These are phyloP conservation scores for Rhodotorula sp. DNA, from an alignment of 1,284 basidiomycete species.

Conservation along the genomic window DNA sequence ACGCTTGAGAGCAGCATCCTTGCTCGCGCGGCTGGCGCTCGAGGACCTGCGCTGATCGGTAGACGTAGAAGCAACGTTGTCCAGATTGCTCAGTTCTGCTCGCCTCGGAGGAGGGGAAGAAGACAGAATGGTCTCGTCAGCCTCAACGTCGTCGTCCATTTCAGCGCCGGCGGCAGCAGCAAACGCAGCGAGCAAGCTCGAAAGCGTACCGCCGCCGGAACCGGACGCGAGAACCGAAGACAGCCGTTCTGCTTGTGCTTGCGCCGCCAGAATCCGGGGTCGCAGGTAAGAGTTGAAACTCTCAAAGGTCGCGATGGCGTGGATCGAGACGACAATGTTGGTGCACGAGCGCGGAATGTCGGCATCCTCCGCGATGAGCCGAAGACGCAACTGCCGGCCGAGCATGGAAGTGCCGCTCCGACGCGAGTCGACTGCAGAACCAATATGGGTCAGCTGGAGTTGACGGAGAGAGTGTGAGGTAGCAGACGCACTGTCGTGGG, in stretches of 20 bases:
- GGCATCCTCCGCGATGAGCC: slow-evolving; percentile 79
- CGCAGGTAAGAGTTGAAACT: slow-evolving; percentile 90
- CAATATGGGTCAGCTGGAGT: background rate
- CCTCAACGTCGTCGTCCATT: slow-evolving; percentile 6
- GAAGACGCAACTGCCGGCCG: slow-evolving; percentile 81
- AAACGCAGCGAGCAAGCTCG: slow-evolving; percentile 85
- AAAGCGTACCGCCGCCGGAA: slow-evolving; percentile 59
- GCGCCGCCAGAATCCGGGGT: slow-evolving; percentile 76
- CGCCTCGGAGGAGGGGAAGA: slow-evolving; percentile 24
- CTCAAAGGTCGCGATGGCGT: slow-evolving; percentile 93
- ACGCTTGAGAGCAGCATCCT: slow-evolving; percentile 46
- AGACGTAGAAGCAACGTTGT: background rate
- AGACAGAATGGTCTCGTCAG: slow-evolving; percentile 11
- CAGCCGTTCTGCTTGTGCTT: slow-evolving; percentile 47
- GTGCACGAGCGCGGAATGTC: slow-evolving; percentile 79
- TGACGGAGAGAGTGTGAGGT: background rate
- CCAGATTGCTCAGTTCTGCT: slow-evolving; percentile 8
- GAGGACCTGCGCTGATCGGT: background rate
- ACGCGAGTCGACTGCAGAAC: slow-evolving; percentile 63
- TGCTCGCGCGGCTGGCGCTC: slow-evolving; percentile 46
- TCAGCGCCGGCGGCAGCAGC: slow-evolving; percentile 58
- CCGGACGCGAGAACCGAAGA: slow-evolving; percentile 6
- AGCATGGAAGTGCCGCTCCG: slow-evolving; percentile 79
- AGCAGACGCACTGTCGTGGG: slow-evolving; percentile 63
- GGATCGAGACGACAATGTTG: slow-evolving; percentile 90